Evolutionary conservation across 2,329 filamentous ascomycete species (phyloP), one percentile per base, ranked within the genome.

Genomic region (Trichoderma sp.): DNA sequence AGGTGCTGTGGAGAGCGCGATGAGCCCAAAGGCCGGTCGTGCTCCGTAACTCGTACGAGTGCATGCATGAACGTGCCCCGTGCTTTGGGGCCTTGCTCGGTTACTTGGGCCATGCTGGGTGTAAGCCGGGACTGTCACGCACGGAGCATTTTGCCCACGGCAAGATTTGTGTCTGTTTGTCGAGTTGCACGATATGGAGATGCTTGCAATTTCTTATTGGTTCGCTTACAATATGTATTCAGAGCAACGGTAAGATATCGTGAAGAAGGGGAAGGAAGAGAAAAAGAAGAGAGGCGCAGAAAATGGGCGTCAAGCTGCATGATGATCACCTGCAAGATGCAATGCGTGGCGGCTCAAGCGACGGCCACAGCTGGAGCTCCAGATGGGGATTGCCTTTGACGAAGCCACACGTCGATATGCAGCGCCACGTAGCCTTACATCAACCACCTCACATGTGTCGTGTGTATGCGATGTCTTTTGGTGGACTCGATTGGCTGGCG

Each of bases 361-460:
- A 60, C 43, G 57, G 34, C 45, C 24, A 34, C 30, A 28, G 34
- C 30, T 51, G 34, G 45, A 19, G 19, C 44, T 21, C 39, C 44
- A 21, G 9, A 30, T 15, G 6, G 17, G 57, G 19, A 14, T 39
- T 10, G 34, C 5, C 14, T 14, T 21, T 62, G 30, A 62, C 59
- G 59, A 62, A 39, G 59, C 59, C 59, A 62, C 59, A 52, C 59
- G 24, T 45, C 19, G 39, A 52, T 45, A 62, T 62, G 59, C 59
- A 28, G 59, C 59, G 59, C 59, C 59, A 62, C 59, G 59, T 62
- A 62, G 59, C 59, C 34, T 28, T 52, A 52, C 50, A 52, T 51
- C 26, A 30, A 19, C 26, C 34, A 39, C 34, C 34, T 39, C 34
- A 39, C 34, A 14, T 39, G 34, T 39, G 12, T 39, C 12, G 50